Percentiles rank a stretch among this genome's conserved stretches.
phyloP scores from a whole-genome alignment of 2,329 filamentous ascomycete genomes.

The Penicillium sp. region DNA sequence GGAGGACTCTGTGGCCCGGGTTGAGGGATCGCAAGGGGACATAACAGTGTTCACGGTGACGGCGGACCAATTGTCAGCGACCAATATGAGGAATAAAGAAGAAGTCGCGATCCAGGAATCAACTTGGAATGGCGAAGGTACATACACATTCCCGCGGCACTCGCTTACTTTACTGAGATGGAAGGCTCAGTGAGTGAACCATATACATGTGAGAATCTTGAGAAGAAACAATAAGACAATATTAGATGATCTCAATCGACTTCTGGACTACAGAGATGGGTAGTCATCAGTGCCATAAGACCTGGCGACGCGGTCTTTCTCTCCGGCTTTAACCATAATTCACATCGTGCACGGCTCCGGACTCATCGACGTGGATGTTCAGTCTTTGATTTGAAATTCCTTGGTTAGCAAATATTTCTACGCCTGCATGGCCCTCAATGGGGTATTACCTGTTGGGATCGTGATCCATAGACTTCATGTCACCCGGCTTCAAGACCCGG shows the following conservation, averaged over 20 bases:
- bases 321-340: constrained; percentile 35
- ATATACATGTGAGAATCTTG: not conserved
- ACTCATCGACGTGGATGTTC: constrained; percentile 45
- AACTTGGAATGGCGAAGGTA: constrained; percentile 60
- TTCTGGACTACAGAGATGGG: too few relatives aligned
- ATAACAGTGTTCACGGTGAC: constrained; percentile 63
- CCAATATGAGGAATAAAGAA: constrained; percentile 61
- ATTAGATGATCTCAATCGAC: not conserved
- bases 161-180: constrained; percentile 65
- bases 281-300: too few relatives aligned
- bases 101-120: constrained; percentile 60
- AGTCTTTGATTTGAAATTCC: constrained; percentile 28
- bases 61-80: constrained; percentile 54
- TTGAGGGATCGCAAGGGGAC: constrained; percentile 54
- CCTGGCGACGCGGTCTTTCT: not conserved
- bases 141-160: constrained; percentile 64
- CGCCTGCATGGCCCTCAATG: not conserved
- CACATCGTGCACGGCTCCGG: constrained; percentile 45
- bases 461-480: constrained; percentile 42
- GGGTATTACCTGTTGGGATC: constrained; percentile 40
- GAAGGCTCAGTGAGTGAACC: constrained; percentile 35
- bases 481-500: constrained; percentile 42
- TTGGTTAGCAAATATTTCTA: constrained; percentile 1
- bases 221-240: not conserved
- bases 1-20: constrained; percentile 55